Base-by-base conservation (phyloP, 108 stramenopile genomes). In the Seminavis robusta region DNA sequence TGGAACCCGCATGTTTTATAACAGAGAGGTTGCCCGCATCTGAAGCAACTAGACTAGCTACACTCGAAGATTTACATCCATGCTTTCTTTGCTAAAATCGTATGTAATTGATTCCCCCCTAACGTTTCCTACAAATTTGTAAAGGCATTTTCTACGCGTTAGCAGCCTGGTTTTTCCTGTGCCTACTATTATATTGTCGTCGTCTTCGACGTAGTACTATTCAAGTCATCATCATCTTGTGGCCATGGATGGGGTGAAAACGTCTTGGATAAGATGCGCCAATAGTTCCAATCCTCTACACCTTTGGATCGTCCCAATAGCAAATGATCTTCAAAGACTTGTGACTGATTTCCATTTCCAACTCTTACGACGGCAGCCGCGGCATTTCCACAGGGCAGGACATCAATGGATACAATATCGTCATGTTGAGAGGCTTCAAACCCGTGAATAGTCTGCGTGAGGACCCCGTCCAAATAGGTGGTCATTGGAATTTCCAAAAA, bases 251-350 rank as follows among this genome's bases (percentile, higher is more conserved):
- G 54, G 24, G 65, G 40, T 17, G 65, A 56, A 56, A 65, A 65
- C 3, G 48, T 49, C 39, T 65, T 65, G 46, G 65, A 65, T 17
- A 65, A 25, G 20, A 65, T 56, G 19, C 41, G 43, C 65, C 65
- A 64, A 27, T 20, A 25, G 11, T 7, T 11, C 7, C 10, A 8
- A 11, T 16, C 17, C 27, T n/a, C n/a, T n/a, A n/a, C n/a, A n/a
- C n/a, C n/a, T n/a, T n/a, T n/a, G n/a, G n/a, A n/a, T 27, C 44
- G 41, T 11, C 65, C 65, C 46, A 65, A 47, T 24, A 65, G 52
- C 10, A 65, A 27, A 52, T 54, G 47, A 30, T 65, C 65, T 19
- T 33, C 56, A 65, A 65, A 65, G 3, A 65, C 55, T 0, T 41
- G 9, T 10, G 54, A 41, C 41, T 57, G 54, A 50, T 46, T 47